A percentile compares a stretch with the other conserved stretches of the same genome.
Conservation (phyloP, 2,329 filamentous ascomycete species). For the Ceratocystis diversiconidia region DNA sequence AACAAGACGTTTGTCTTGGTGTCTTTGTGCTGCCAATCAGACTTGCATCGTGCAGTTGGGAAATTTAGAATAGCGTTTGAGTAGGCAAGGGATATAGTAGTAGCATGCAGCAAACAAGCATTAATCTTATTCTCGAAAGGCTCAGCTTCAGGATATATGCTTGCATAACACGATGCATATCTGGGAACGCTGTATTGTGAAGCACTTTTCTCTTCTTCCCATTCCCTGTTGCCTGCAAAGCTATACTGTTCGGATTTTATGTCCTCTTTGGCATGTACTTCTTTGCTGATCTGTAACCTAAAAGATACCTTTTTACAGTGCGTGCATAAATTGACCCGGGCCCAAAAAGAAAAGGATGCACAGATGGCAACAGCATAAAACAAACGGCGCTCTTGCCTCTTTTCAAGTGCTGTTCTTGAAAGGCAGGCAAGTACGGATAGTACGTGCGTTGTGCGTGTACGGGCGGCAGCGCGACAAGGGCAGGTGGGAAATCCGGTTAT, state of each 20-base stretch:
- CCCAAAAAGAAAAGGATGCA: not conserved
- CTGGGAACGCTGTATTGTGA: not conserved
- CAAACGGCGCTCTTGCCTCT: not conserved
- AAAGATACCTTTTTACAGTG: slow-evolving; percentile 7
- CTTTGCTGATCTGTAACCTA: slow-evolving; percentile 2
- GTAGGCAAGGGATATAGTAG: not conserved
- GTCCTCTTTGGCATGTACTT: not conserved
- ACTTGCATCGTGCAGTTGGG: not conserved
- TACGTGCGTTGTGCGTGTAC: not conserved
- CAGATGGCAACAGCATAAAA: not conserved
- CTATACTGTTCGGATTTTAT: not conserved
- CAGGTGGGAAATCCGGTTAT: slow-evolving; percentile 1
- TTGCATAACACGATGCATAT: not conserved
- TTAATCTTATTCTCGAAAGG: not conserved
- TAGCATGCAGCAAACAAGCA: not conserved
- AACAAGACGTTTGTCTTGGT: not conserved
- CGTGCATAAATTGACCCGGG: slow-evolving; percentile 1
- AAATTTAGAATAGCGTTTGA: not conserved
- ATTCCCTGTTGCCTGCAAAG: not conserved
- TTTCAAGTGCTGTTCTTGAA: not conserved
- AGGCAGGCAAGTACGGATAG: not conserved
- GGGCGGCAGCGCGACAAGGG: not conserved
- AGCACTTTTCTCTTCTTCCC: not conserved
- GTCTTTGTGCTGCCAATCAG: not conserved
- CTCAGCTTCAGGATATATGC: not conserved